Evolutionary conservation across 2,329 filamentous ascomycete genomes (phyloP), one percentile per base, ranked within the genome.

Genomic region (Podosphaera xanthii): DNA sequence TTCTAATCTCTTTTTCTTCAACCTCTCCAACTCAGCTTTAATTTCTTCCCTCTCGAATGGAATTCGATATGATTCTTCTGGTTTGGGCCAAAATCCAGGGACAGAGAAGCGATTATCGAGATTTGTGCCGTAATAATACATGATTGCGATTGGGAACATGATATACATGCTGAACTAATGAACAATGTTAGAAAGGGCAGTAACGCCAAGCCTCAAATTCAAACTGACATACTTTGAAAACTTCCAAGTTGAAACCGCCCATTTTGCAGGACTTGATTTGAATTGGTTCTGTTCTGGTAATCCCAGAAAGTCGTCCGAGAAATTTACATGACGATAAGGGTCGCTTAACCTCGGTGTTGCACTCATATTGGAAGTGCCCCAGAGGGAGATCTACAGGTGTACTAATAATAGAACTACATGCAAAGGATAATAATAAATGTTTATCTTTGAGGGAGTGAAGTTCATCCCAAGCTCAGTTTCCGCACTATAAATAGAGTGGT

Each of bases 101-200:
- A 97, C 87, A 55, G 79, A 75, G 76, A 98, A 98, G 63, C 88
- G 84, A 65, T 84, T 79, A 73, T 98, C 92, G 69, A 98, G 87
- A 72, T 98, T 98, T 60, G 90, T 95, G 70, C 92, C 92, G 72
- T 97, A 98, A 76, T 98, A 98, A 78, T 94, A 97, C 92, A 98
- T 98, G 77, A 92, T 90, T 67, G 87, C 89, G 68, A 98, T 97
- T 22, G 92, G 92, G 74, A 98, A 98, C 79, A 96, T 84, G 75
- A 98, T 84, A 76, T 98, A 98, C 79, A 94, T 87, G 75, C 91
- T 90, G 72, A 98, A 98, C 91, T 96, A 63, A n/a, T 54, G 35
- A 62, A 58, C 62, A 53, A n/a, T 55, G 9, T 57, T 35, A 38
- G 40, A 14, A 34, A 35, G 12, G 34, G n/a, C 3, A 5, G 35